These are phyloP conservation scores for Yamadazyma blattariae DNA, from an alignment of 1,139 yeast species.

Conservation along the genomic window DNA sequence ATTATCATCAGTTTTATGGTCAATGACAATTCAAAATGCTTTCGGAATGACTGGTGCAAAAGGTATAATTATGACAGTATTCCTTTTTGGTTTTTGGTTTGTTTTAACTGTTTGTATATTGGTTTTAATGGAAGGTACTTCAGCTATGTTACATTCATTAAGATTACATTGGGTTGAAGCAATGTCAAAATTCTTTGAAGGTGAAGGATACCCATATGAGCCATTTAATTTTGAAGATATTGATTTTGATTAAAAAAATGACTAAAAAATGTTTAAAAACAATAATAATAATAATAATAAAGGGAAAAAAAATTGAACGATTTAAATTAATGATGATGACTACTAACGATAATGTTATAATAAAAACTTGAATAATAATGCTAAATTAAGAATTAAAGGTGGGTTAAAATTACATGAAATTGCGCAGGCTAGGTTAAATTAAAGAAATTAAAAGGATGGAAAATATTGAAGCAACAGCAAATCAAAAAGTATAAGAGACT, in stretches of 20 bases:
- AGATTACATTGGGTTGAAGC: conserved; percentile 99
- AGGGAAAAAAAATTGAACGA: no score
- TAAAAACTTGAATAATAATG: no score
- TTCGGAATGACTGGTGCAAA: conserved; percentile 62
- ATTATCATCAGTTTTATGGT: conserved; percentile 90
- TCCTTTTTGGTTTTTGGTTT: conserved; percentile 93
- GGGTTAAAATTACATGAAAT: no score
- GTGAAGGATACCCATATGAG: conserved; percentile 86
- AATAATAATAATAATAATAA: no score
- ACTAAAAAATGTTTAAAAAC: no score
- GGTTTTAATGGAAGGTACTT: conserved; percentile 97
- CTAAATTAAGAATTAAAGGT: no score
- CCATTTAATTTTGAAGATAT: conserved; percentile 62
- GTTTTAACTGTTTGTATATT: conserved; percentile 83
- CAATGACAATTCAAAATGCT: conserved; percentile 87
- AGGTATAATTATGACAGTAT: conserved; percentile 73
- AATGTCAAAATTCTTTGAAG: conserved; percentile 96
- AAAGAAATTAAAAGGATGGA: no score
- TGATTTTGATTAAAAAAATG: background rate
- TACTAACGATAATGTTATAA: no score
- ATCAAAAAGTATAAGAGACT: no score
- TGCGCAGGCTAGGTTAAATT: no score
- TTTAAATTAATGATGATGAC: no score
- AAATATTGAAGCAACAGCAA: no score
- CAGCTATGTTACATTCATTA: conserved; percentile 96